Conservation (phyloP, 2,329 filamentous ascomycete genomes). For the Ophiostoma tasmaniense region DNA sequence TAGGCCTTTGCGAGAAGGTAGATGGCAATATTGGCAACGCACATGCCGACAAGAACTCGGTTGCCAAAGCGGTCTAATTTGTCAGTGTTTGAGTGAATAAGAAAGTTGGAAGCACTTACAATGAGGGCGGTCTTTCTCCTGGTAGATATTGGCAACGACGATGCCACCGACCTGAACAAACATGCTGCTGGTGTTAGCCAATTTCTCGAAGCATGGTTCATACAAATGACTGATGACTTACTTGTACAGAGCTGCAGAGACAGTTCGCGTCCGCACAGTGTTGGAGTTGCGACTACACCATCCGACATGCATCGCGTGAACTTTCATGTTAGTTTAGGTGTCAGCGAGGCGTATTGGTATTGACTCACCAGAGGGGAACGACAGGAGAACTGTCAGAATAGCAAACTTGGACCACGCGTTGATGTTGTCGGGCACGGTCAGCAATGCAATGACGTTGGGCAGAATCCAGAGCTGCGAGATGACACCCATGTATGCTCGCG, state of each 20-base stretch:
- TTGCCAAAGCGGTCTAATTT: background rate
- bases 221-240: background rate
- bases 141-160: constrained; percentile 4
- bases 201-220: too few species aligned
- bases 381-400: background rate
- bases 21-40: background rate
- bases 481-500: constrained; percentile 2
- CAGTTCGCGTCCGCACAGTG: constrained; percentile 2
- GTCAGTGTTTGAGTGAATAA: background rate
- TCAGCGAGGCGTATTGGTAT: background rate
- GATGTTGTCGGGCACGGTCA: background rate
- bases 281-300: constrained; percentile 7
- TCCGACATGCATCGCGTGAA: background rate
- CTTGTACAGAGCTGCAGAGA: constrained; percentile 4
- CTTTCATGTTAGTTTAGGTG: background rate
- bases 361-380: background rate
- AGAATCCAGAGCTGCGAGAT: background rate
- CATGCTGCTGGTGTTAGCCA: background rate
- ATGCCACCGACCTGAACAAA: constrained; percentile 4
- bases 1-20: constrained; percentile 1
- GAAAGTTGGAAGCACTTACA: background rate
- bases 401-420: background rate
- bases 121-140: background rate
- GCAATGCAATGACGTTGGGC: background rate
- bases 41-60: background rate